Evolutionary conservation across 2,329 filamentous ascomycete genomes (phyloP).

Genomic region (Ceratocystis albifundus): DNA sequence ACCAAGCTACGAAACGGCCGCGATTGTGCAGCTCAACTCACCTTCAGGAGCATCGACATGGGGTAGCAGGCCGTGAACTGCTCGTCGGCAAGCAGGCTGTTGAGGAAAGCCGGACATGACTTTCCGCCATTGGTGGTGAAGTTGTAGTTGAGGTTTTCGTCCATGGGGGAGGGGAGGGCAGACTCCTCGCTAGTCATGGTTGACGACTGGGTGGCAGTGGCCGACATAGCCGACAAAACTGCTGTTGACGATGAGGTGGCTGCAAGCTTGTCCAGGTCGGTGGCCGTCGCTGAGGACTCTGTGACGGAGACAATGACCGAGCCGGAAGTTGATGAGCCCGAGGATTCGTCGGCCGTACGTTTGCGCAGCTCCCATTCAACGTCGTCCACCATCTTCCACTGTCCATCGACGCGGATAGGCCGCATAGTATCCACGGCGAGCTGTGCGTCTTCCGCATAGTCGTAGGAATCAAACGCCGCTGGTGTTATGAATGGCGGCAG

Average conservation of each 20-base stretch:
- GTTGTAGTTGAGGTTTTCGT: conserved; percentile 51
- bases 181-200: conserved; percentile 28
- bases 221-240: conserved; percentile 17
- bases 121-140: conserved; percentile 43
- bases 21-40: conserved; percentile 30
- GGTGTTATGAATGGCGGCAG: conserved; percentile 9
- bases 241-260: conserved; percentile 12
- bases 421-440: conserved; percentile 24
- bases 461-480: not conserved
- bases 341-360: conserved; percentile 27
- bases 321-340: conserved; percentile 15
- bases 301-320: not conserved
- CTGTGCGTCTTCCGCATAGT: conserved; percentile 16
- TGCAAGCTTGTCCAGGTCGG: not conserved
- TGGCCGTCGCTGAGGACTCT: not conserved
- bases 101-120: conserved; percentile 57
- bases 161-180: conserved; percentile 53
- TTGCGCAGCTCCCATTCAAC: conserved; percentile 25
- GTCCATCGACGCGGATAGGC: conserved; percentile 24
- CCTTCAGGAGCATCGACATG: conserved; percentile 71
- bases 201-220: conserved; percentile 25
- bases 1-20: not conserved
- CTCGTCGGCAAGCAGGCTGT: conserved; percentile 50
- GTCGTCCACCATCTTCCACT: conserved; percentile 25
- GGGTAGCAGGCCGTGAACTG: conserved; percentile 68